Evolutionary conservation across 495 filamentous ascomycete genomes (phyloP).

Genomic region (Xylaria intraflava): DNA sequence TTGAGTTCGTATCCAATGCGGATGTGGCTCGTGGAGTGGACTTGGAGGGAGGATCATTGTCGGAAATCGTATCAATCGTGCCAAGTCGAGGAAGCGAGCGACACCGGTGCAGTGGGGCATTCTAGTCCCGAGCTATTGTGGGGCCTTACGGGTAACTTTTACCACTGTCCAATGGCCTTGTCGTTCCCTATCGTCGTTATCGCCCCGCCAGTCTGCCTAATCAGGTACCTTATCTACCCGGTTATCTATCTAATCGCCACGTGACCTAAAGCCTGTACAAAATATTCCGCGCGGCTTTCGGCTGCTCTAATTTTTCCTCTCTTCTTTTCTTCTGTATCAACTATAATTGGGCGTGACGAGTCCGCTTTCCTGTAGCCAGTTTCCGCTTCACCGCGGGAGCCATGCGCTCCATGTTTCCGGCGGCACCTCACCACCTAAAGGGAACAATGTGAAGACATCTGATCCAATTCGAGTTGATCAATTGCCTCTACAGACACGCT

Average conservation of each 20-base stretch:
- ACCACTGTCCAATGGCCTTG: too few relatives aligned
- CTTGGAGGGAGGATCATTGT: not conserved
- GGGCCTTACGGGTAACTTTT: too few relatives aligned
- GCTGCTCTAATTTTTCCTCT: conserved; percentile 1
- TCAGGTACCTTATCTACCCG: too few relatives aligned
- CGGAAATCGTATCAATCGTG: too few relatives aligned
- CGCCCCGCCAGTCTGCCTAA: too few relatives aligned
- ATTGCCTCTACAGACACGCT: conserved; percentile 3
- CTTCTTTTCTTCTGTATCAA: conserved; percentile 44
- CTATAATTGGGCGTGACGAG: conserved; percentile 55
- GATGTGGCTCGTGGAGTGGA: not conserved
- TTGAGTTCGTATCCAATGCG: not conserved
- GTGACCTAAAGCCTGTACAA: not conserved
- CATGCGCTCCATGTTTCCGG: conserved; percentile 51
- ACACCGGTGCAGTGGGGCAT: too few relatives aligned
- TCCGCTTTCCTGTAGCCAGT: conserved; percentile 36
- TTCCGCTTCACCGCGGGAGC: conserved; percentile 35
- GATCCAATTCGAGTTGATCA: conserved; percentile 45
- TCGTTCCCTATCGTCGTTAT: too few relatives aligned
- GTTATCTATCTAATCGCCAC: too few relatives aligned
- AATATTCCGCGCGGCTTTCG: not conserved
- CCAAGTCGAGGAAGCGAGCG: too few relatives aligned
- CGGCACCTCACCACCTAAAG: conserved; percentile 50
- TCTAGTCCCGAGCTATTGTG: too few relatives aligned
- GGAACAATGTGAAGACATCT: conserved; percentile 52